Percentiles rank a stretch among this genome's conserved stretches.
These are phyloP conservation scores for Phaeosphaeria sp. DNA, from an alignment of 2,329 filamentous ascomycete genomes.

Conservation along the genomic window DNA sequence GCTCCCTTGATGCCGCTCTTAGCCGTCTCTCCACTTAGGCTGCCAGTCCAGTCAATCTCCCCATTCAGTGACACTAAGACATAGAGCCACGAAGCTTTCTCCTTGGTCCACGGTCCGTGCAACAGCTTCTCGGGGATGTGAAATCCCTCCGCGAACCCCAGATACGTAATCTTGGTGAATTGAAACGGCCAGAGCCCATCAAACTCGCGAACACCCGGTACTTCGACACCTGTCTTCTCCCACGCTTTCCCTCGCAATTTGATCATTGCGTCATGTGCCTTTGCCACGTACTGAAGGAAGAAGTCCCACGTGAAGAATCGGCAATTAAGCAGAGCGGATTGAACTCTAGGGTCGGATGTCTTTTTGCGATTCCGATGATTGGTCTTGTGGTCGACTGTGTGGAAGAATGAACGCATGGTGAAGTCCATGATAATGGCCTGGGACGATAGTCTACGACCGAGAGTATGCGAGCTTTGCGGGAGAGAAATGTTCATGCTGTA, in stretches of 20 bases:
- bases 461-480: conserved; percentile 35
- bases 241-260: conserved; percentile 39
- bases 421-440: conserved; percentile 35
- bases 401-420: conserved; percentile 42
- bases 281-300: conserved; percentile 41
- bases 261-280: conserved; percentile 37
- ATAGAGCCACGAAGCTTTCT: conserved; percentile 41
- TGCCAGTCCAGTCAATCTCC: conserved; percentile 44
- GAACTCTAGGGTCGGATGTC: conserved; percentile 26
- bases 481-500: conserved; percentile 45
- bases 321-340: conserved; percentile 39
- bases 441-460: conserved; percentile 44
- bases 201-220: conserved; percentile 31
- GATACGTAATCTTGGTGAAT: conserved; percentile 39
- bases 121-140: conserved; percentile 45
- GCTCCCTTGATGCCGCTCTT: conserved; percentile 41
- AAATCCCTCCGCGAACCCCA: conserved; percentile 41
- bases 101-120: conserved; percentile 42
- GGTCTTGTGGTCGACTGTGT: conserved; percentile 40
- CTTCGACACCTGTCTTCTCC: conserved; percentile 33
- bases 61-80: conserved; percentile 43
- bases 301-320: conserved; percentile 48
- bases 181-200: conserved; percentile 39
- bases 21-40: conserved; percentile 43
- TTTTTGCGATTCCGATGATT: conserved; percentile 28